Evolutionary conservation across 306 rosid genomes (phyloP).

Genomic region (Trifolium fragiferum): DNA sequence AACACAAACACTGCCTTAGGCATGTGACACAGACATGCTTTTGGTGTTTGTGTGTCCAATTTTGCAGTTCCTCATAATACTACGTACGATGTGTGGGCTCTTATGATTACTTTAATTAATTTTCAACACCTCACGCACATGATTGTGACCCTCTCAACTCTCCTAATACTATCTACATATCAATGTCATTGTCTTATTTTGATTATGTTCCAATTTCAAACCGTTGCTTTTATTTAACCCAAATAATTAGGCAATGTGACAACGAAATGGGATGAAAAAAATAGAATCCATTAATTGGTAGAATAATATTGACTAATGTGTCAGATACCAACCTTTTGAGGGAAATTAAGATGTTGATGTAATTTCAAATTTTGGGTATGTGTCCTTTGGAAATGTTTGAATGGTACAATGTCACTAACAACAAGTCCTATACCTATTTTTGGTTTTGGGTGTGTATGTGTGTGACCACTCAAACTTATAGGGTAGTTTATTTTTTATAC

Average conservation of each 20-base stretch:
- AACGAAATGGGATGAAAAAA: constrained; percentile 29
- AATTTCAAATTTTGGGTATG: constrained; percentile 32
- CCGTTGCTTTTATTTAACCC: constrained; percentile 35
- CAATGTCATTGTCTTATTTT: constrained; percentile 33
- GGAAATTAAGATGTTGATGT: constrained; percentile 40
- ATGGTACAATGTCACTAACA: constrained; percentile 34
- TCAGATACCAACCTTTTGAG: constrained; percentile 38
- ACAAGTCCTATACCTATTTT: constrained; percentile 34
- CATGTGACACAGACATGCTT: constrained; percentile 54
- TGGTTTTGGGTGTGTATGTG: background rate
- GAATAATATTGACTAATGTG: constrained; percentile 44
- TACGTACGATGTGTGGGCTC: constrained; percentile 47
- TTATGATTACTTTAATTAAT: constrained; percentile 27
- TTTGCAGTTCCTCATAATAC: constrained; percentile 47
- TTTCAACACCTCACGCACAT: constrained; percentile 31
- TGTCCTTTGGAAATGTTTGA: constrained; percentile 45
- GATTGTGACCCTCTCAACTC: constrained; percentile 42
- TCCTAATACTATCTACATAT: background rate
- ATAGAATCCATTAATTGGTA: constrained; percentile 20
- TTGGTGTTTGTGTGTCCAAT: constrained; percentile 45
- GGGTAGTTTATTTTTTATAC: too few relatives aligned
- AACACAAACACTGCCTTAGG: constrained; percentile 36
- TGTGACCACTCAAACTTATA: constrained; percentile 2
- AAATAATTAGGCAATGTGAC: constrained; percentile 46
- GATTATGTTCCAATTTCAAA: constrained; percentile 24